A percentile compares a stretch with the other conserved stretches of the same genome.
These are phyloP conservation scores for Eucalyptus pauciflora DNA, from an alignment of 345 rosid genomes.

Conservation along the genomic window DNA sequence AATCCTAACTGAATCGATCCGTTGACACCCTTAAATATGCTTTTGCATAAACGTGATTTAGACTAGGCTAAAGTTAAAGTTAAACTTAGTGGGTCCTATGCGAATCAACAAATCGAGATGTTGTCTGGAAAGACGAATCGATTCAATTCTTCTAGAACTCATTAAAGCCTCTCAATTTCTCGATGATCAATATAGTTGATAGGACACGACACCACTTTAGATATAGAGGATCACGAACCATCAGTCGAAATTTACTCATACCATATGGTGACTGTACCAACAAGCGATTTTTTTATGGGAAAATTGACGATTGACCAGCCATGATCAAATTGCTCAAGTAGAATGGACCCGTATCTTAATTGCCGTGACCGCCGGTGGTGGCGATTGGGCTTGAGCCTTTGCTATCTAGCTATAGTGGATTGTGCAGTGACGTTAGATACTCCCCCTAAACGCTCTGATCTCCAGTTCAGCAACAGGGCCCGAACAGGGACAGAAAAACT, in stretches of 20 bases:
- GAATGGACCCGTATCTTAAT: neutral
- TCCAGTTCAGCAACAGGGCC: neutral
- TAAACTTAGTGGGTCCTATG: neutral
- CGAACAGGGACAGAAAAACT: neutral
- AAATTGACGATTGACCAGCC: neutral
- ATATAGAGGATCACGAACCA: neutral
- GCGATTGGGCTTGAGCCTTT: neutral
- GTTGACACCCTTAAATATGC: neutral
- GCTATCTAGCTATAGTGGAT: neutral
- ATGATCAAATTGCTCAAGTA: neutral
- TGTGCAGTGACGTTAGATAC: neutral
- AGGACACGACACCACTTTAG: neutral
- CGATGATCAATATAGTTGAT: neutral
- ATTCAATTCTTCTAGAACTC: neutral
- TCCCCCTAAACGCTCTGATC: neutral
- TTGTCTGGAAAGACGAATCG: neutral
- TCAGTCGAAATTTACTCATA: neutral
- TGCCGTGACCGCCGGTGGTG: neutral
- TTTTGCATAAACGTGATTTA: neutral
- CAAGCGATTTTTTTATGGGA: neutral
- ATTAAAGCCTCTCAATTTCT: neutral
- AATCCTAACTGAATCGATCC: fast-evolving
- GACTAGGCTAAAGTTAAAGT: neutral
- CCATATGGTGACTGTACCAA: no score
- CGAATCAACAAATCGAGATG: neutral